Base-by-base conservation (phyloP, 208 protist genomes). In the Entamoeba dispar region DNA sequence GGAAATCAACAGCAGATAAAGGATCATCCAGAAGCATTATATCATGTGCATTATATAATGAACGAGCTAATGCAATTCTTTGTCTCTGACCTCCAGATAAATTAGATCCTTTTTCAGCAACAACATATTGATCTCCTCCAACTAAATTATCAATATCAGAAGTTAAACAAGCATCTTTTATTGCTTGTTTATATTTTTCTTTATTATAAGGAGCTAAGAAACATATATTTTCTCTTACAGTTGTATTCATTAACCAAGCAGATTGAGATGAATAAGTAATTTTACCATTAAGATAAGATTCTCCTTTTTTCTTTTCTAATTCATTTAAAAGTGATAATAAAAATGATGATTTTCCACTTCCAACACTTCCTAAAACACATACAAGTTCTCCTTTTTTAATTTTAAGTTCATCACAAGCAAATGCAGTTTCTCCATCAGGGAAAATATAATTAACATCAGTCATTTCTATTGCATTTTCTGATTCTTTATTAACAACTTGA, bases 221-320 rank as follows among this genome's bases (percentile, higher is more conserved):
- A 10, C 96, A 90, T 69, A 98, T 97, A 94, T 98, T 98, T 12
- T 98, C 96, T 22, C 94, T 94, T 7, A 98, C n/a, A n/a, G 97
- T 97, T 22, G 95, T 95, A 94, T 98, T 97, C 94, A 97, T 96
- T 38, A 98, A 97, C 96, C 96, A 98, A 49, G 97, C 94, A 94
- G 96, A 94, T 95, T 98, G 97, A 22, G 97, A 95, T 57, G 96
- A 95, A 93, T 97, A 98, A 10, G 97, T 96, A 49, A 98, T 94
- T 47, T 3, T 31, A 27, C 93, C 50, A n/a, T 93, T 19, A 8
- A 95, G 90, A 55, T 5, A 22, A 8, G 17, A 5, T 93, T 6
- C 49, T 50, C 92, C 92, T 47, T 4, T 38, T 34, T 4, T 19
- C 50, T 51, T 19, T 2, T 5, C 38, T 22, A 96, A 43, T 14